Evolutionary conservation across 371 early-diverging fungal genomes (phyloP).

Genomic region (Apophysomyces sp.): DNA sequence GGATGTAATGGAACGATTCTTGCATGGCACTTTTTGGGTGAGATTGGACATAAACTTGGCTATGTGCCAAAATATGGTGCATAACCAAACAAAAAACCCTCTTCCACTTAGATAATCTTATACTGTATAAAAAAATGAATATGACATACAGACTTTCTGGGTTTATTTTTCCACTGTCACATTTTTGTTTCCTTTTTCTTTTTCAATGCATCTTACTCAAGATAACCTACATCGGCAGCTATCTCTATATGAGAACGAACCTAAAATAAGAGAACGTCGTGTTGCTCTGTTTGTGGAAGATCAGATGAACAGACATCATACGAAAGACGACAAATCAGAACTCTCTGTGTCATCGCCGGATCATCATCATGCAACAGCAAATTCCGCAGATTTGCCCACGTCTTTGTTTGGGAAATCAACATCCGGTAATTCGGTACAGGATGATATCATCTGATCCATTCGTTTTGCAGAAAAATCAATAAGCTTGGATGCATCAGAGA

Average conservation of each 20-base stretch:
- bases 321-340: background rate
- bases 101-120: too few species aligned
- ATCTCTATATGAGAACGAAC: background rate
- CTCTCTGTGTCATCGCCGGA: too few species aligned
- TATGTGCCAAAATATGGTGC: constrained; percentile 47
- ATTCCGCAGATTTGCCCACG: too few species aligned
- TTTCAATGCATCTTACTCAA: background rate
- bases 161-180: background rate
- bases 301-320: background rate
- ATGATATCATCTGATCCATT: background rate
- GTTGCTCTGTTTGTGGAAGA: background rate
- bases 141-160: background rate
- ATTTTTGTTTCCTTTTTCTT: background rate
- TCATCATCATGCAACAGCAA: too few species aligned
- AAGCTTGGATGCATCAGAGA: background rate
- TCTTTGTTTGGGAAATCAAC: too few species aligned
- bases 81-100: constrained; percentile 9
- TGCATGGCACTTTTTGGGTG: constrained; percentile 43
- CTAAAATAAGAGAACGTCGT: background rate
- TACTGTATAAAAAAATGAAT: too few species aligned
- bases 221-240: background rate
- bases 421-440: background rate
- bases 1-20: constrained; percentile 35
- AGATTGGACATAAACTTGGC: constrained; percentile 43
- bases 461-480: background rate